Percentiles rank a stretch among this genome's conserved stretches.
Evolutionary conservation across 345 rosid species (phyloP).

Genomic region (Brassica nigra): DNA sequence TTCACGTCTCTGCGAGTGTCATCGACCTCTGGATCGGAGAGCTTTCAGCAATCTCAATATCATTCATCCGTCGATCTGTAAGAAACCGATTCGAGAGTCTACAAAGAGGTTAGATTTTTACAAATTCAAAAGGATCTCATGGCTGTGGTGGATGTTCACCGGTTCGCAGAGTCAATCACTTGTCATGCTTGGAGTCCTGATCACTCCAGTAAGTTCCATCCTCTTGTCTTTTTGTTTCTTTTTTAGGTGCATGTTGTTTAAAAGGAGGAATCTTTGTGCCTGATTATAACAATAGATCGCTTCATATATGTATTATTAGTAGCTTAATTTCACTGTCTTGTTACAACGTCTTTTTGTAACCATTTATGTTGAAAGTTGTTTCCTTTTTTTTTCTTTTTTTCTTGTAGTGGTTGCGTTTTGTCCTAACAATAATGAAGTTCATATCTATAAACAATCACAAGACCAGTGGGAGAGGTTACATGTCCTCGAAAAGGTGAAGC

Average conservation of each 20-base stretch:
- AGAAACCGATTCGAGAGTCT: constrained; percentile 13
- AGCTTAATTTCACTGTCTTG: not conserved
- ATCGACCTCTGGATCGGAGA: constrained; percentile 34
- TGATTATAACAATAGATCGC: not conserved
- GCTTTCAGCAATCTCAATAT: constrained; percentile 5
- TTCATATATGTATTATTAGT: not conserved
- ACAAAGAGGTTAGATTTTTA: not conserved
- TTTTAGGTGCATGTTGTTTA: not conserved
- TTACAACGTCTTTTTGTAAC: not conserved
- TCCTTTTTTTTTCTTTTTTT: constrained; percentile 24
- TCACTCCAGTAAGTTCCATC: constrained; percentile 57
- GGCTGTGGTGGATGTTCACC: constrained; percentile 77
- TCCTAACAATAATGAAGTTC: constrained; percentile 93
- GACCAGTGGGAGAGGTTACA: constrained; percentile 90
- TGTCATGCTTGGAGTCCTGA: constrained; percentile 99
- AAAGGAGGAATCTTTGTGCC: not conserved
- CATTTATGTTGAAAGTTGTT: not conserved
- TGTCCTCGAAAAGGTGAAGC: constrained; percentile 80
- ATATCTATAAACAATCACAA: constrained; percentile 69
- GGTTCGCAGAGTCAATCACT: constrained; percentile 84
- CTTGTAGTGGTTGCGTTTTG: constrained; percentile 88
- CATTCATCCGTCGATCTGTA: not conserved
- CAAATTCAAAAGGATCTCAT: constrained; percentile 34
- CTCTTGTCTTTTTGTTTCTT: not conserved
- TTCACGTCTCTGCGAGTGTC: constrained; percentile 37